Evolutionary conservation across 495 filamentous ascomycete species (phyloP), one percentile per base, ranked within the genome.

Genomic region (Daldinia vernicosa): DNA sequence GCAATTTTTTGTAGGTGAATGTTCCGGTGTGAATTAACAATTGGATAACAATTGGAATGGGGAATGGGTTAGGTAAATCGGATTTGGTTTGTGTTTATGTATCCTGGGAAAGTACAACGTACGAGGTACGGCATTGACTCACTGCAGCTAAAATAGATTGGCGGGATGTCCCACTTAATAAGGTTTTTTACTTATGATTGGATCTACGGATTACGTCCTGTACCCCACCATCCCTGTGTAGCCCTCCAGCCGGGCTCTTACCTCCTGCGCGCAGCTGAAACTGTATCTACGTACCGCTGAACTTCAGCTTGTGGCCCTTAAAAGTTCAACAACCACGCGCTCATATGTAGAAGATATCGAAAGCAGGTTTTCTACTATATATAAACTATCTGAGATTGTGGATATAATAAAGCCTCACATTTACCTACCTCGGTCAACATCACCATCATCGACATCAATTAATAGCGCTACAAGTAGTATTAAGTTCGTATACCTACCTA

Each of bases 91-190:
- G 27, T 58, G 37, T 58, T 54, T 15, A n/a, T n/a, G n/a, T n/a
- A 55, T 35, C 30, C 14, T 43, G 28, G 62, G 40, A 17, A 51
- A 5, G 66, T 43, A 66, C 51, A 27, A 61, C 35, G 33, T 45
- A 60, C 24, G 60, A 56, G 9, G 63, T 67, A 64, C 32, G 63
- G 40, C 69, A 71, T 66, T 65, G 69, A 66, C 63, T 66, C 69
- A 66, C 52, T 62, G 67, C 61, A 32, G 37, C 43, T 65, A 50
- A 59, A n/a, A 24, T 66, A 66, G 58, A 52, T 63, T 67, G 47
- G 64, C 17, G n/a, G 26, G 28, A 37, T 12, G 60, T 11, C 30
- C 69, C 69, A 64, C 54, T 60, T 8, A 72, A 72, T 72, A 72
- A 67, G 32, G 52, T 67, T 72, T 66, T 32, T 19, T 1, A 19